Base-by-base conservation (phyloP, 2,329 filamentous ascomycete species). In the Didymella segeticola region DNA sequence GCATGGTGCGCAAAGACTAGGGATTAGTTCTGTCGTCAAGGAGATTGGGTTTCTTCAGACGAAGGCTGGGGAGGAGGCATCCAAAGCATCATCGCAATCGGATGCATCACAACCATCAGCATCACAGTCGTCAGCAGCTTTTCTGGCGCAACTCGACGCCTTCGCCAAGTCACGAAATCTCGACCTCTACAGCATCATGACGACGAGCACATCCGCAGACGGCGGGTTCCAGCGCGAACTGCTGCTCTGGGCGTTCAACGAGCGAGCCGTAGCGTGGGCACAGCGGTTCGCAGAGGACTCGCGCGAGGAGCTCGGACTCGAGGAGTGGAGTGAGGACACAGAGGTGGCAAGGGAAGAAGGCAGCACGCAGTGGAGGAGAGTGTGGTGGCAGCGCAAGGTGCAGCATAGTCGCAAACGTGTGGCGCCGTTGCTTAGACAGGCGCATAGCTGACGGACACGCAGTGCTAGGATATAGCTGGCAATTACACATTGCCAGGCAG, bases 131-230 rank as follows among this genome's bases (percentile, higher is more conserved):
- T n/a, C n/a, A n/a, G n/a, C n/a, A n/a, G n/a, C 71, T 0, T 79
- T 92, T 5, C 66, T 84, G 0, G 57, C 71, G 0, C 79, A 77
- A 9, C 61, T 90, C 1, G 69, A 72, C 12, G 60, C 66, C 0
- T 91, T 86, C 77, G 78, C 82, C 0, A 64, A 73, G n/a, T 83
- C 86, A 68, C 80, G 82, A 50, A 60, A 75, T 0, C 71, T 93
- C n/a, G 85, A 87, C 50, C 67, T 93, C 9, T 83, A 82, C 8
- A 80, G 80, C 9, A 77, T 93, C 49, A 89, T 93, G 87, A 91
- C 89, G 1, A 84, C 84, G n/a, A 85, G 80, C 17, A 78, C 81
- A 19, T 70, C 76, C 3, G 76, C 80, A 0, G 75, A 74, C 0
- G 84, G 82, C 0, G 67, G 77, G 14, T 90, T 92, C 57, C 77